These are phyloP conservation scores for Phytophthora cajani DNA, from an alignment of 352 stramenopile species.

Conservation along the genomic window DNA sequence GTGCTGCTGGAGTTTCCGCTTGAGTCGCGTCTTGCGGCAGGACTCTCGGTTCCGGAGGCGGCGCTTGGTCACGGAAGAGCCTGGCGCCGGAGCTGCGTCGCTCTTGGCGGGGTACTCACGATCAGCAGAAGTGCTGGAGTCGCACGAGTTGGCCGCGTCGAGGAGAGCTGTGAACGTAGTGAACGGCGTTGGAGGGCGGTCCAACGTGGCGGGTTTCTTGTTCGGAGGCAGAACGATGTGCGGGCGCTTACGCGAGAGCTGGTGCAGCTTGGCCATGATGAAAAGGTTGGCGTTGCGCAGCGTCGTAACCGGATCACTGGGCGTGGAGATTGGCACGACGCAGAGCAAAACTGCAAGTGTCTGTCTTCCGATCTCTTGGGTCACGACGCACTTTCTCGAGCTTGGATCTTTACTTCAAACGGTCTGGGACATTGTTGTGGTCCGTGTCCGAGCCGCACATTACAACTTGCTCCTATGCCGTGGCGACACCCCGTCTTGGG, in stretches of 20 bases:
- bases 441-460: conserved; percentile 5
- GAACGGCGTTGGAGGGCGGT: conserved; percentile 14
- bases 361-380: not conserved
- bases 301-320: conserved; percentile 19
- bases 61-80: conserved; percentile 24
- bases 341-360: not conserved
- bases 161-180: conserved; percentile 38
- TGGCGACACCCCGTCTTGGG: conserved; percentile 4
- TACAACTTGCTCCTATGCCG: conserved; percentile 3
- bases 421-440: conserved; percentile 26
- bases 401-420: conserved; percentile 1
- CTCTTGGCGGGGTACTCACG: not conserved
- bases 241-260: conserved; percentile 16
- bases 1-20: conserved; percentile 51
- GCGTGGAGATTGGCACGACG: not conserved
- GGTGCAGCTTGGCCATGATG: conserved; percentile 15
- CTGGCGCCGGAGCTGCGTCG: conserved; percentile 6
- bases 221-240: conserved; percentile 10
- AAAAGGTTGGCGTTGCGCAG: not conserved
- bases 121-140: conserved; percentile 1
- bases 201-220: not conserved
- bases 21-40: conserved; percentile 56
- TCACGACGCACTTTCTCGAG: conserved; percentile 30
- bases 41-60: conserved; percentile 53
- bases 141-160: conserved; percentile 27